Conservation (phyloP, 2,329 filamentous ascomycete genomes). For the Aspergillus sp. region DNA sequence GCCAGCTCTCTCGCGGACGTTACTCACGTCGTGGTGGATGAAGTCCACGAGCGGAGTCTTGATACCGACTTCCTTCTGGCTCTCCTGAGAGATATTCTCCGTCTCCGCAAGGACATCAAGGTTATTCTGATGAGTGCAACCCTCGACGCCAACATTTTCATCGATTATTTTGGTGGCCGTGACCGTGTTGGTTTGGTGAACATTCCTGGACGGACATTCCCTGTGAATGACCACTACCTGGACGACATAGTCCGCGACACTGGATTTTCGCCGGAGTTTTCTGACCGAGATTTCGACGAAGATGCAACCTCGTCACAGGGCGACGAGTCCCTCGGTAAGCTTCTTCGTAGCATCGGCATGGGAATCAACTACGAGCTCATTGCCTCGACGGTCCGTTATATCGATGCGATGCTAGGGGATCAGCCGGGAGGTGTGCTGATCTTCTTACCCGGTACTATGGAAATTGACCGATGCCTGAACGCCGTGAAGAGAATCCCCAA, state of each 20-base stretch:
- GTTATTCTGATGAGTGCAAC: conserved; percentile 96
- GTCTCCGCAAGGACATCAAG: conserved; percentile 73
- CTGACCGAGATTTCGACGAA: conserved; percentile 33
- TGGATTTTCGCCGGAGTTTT: conserved; percentile 57
- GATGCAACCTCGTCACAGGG: conserved; percentile 44
- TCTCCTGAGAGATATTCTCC: conserved; percentile 78
- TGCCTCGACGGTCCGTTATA: conserved; percentile 73
- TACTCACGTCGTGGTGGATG: conserved; percentile 92
- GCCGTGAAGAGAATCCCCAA: conserved; percentile 64
- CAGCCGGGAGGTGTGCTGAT: conserved; percentile 88
- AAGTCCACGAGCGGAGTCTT: conserved; percentile 92
- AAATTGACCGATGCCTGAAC: conserved; percentile 80
- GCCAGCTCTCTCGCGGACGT: conserved; percentile 81
- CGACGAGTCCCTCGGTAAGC: conserved; percentile 60
- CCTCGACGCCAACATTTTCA: conserved; percentile 82
- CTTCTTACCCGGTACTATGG: conserved; percentile 86
- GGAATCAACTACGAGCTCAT: conserved; percentile 92
- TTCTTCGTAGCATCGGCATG: conserved; percentile 71
- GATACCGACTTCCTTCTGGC: conserved; percentile 94
- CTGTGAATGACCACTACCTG: conserved; percentile 84
- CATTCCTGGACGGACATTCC: conserved; percentile 85
- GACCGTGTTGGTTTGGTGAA: conserved; percentile 76
- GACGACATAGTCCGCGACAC: conserved; percentile 84
- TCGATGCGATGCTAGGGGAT: conserved; percentile 72
- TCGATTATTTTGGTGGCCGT: conserved; percentile 73